Conservation (phyloP, 257 asterid species). For the Agastache rugosa region DNA sequence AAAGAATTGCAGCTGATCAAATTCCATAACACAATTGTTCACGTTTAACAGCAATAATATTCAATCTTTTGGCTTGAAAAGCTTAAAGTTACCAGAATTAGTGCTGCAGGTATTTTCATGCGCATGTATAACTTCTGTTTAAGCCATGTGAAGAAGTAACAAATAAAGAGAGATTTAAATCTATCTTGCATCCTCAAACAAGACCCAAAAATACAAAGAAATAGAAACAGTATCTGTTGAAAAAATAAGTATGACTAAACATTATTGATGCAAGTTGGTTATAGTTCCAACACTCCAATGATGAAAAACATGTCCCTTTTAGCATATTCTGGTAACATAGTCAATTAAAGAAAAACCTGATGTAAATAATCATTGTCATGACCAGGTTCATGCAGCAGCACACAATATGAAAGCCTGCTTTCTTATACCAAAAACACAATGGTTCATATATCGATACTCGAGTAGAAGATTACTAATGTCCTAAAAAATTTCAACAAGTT, state of each 20-base stretch:
- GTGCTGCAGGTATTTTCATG: not conserved
- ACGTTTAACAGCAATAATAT: not conserved
- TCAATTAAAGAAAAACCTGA: not conserved
- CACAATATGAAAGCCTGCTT: not conserved
- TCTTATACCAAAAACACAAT: not conserved
- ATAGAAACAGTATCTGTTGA: not conserved
- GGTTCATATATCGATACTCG: not conserved
- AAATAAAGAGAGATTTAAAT: not conserved
- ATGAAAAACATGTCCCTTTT: not conserved
- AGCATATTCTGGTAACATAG: not conserved
- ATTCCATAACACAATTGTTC: not conserved
- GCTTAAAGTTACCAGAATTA: not conserved
- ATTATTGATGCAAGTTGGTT: not conserved
- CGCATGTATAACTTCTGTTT: not conserved
- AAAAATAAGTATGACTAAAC: not conserved
- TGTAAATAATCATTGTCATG: not conserved
- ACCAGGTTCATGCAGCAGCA: not conserved
- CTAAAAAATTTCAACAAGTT: not conserved
- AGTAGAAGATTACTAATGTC: not conserved
- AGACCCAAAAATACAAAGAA: not conserved
- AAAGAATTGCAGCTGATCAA: not conserved
- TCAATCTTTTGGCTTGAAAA: constrained; percentile 4
- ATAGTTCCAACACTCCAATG: not conserved
- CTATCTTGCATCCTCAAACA: not conserved
- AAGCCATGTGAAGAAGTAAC: not conserved